Evolutionary conservation across 129 eudicot species (phyloP).

Genomic region (Rutidosis leptorrhynchoides): DNA sequence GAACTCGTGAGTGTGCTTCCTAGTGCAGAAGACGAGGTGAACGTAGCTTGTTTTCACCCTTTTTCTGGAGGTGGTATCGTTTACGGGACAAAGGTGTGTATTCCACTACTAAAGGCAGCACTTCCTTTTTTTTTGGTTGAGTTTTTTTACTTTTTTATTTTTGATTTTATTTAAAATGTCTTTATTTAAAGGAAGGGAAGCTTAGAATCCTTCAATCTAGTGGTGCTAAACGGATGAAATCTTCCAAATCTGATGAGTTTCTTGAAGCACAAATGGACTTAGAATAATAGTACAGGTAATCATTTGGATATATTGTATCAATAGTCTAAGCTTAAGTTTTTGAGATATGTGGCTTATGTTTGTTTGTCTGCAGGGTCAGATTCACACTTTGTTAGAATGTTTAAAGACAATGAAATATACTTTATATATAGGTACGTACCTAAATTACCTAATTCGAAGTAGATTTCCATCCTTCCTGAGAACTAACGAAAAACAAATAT

Average conservation of each 20-base stretch:
- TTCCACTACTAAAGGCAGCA: not conserved
- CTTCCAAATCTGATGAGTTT: conserved; percentile 30
- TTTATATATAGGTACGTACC: conserved; percentile 19
- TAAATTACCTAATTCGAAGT: not conserved
- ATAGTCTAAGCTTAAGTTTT: not conserved
- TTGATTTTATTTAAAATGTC: not conserved
- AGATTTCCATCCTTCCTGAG: not conserved
- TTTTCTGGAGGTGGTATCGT: conserved; percentile 63
- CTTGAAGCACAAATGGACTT: conserved; percentile 48
- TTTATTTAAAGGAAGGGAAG: conserved; percentile 61
- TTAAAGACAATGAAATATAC: conserved; percentile 8
- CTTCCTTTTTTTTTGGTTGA: too few relatives aligned
- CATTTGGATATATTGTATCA: not conserved
- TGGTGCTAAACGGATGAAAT: conserved; percentile 31
- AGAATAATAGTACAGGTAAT: conserved; percentile 40
- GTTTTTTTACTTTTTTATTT: conserved; percentile 6
- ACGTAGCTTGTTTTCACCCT: conserved; percentile 80
- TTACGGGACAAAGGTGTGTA: conserved; percentile 64
- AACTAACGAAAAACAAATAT: not conserved
- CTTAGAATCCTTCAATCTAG: conserved; percentile 62
- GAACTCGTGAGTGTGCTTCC: conserved; percentile 77
- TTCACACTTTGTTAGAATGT: conserved; percentile 1
- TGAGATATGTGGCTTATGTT: conserved; percentile 3
- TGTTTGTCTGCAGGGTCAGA: conserved; percentile 19
- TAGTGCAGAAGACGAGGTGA: conserved; percentile 73